Evolutionary conservation across 345 rosid species (phyloP).

Genomic region (Cardamine chenopodiifolia): DNA sequence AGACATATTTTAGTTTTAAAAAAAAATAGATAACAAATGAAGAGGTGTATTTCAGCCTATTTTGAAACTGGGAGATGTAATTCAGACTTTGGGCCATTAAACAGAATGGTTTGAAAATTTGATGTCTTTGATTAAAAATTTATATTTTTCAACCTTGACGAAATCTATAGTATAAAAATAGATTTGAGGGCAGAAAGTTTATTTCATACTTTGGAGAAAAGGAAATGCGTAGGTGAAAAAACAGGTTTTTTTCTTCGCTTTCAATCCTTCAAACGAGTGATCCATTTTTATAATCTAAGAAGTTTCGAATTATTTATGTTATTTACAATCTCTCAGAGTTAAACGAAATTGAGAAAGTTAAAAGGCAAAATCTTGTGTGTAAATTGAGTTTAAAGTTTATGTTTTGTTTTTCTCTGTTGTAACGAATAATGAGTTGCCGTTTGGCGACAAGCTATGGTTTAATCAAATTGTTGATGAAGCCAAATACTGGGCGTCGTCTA

Average conservation of each 20-base stretch:
- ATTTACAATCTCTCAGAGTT: neutral
- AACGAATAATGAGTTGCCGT: constrained; percentile 28
- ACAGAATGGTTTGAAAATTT: neutral
- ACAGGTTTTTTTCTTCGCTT: neutral
- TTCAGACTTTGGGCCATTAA: no score
- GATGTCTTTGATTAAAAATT: neutral
- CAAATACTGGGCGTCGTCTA: neutral
- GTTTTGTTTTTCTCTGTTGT: neutral
- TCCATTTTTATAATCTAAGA: neutral
- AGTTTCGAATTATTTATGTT: neutral
- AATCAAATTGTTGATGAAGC: constrained; percentile 26
- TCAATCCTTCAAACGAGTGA: neutral
- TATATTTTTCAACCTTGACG: neutral
- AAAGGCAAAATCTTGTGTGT: constrained; percentile 5
- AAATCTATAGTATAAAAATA: neutral
- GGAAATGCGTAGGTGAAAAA: neutral
- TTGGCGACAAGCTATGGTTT: constrained; percentile 32
- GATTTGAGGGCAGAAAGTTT: constrained; percentile 5
- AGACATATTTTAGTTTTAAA: no score
- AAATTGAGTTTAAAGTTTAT: constrained; percentile 20
- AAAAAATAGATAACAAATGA: no score
- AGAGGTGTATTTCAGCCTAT: no score
- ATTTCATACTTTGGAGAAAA: neutral
- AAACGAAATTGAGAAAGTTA: neutral
- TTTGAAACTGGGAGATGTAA: no score